phyloP scores from a whole-genome alignment of 495 filamentous ascomycete species.

The Tuber aestivum region DNA sequence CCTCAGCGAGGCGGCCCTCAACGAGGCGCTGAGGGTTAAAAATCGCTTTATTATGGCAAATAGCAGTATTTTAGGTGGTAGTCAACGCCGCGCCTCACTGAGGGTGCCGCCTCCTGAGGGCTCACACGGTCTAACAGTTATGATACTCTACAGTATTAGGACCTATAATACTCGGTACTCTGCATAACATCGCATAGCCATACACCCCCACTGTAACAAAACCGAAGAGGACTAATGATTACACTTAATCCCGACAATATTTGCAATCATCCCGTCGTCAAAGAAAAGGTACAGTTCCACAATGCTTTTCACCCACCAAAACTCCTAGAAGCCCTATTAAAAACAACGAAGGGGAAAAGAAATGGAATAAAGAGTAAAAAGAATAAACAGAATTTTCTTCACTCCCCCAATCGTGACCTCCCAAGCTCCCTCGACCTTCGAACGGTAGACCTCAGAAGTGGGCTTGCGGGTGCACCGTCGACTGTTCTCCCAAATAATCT shows the following conservation, averaged over 20 bases:
- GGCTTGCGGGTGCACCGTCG: not conserved
- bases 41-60: too few relatives aligned
- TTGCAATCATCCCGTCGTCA: not conserved
- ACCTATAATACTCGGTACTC: not conserved
- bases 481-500: not conserved
- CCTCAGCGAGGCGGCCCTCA: too few relatives aligned
- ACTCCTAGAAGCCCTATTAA: not conserved
- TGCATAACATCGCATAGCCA: not conserved
- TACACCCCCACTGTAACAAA: not conserved
- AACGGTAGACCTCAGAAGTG: not conserved
- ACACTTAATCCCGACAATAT: not conserved
- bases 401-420: constrained; percentile 1
- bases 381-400: not conserved
- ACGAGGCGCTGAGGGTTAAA: too few relatives aligned
- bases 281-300: not conserved
- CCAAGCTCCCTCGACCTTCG: not conserved
- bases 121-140: too few relatives aligned
- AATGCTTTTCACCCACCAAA: not conserved
- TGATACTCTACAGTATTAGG: not conserved
- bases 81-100: too few relatives aligned
- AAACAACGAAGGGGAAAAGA: not conserved
- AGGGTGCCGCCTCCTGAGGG: too few relatives aligned
- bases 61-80: too few relatives aligned
- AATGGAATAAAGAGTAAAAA: constrained; percentile 3
- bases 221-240: not conserved